These are phyloP conservation scores for Linnemannia exigua DNA, from an alignment of 192 early-diverging fungal species.

Conservation along the genomic window DNA sequence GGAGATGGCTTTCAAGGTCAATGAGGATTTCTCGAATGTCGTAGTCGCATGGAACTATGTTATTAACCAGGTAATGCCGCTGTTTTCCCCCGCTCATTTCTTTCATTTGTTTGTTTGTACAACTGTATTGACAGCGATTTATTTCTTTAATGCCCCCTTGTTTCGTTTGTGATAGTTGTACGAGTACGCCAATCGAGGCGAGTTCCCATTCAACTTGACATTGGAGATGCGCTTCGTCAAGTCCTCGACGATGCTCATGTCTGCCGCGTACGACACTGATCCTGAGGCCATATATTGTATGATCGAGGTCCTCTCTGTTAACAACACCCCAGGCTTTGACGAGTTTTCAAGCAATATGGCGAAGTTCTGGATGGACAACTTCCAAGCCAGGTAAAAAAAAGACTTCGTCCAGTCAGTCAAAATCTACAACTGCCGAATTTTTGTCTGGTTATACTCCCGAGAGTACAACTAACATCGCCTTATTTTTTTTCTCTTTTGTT, in stretches of 20 bases:
- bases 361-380: conserved; percentile 46
- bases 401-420: no score
- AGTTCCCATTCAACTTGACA: conserved; percentile 39
- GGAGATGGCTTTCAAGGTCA: conserved; percentile 45
- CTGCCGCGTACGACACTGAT: conserved; percentile 43
- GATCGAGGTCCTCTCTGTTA: conserved; percentile 32
- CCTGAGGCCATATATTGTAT: conserved; percentile 46
- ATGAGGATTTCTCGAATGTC: conserved; percentile 49
- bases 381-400: conserved; percentile 16
- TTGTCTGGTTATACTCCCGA: no score
- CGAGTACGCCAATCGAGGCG: conserved; percentile 19
- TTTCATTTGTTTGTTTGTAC: neutral
- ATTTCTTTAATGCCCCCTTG: no score
- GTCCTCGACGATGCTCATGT: conserved; percentile 23
- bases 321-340: conserved; percentile 29
- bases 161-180: conserved; percentile 30
- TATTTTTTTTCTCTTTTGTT: neutral
- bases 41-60: conserved; percentile 21
- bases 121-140: no score
- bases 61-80: conserved; percentile 1
- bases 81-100: neutral
- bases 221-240: conserved; percentile 48
- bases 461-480: neutral
- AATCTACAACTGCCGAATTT: no score
- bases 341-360: conserved; percentile 45